Conservation (phyloP, 2,329 filamentous ascomycete genomes). For the Anthostomella pinea region DNA sequence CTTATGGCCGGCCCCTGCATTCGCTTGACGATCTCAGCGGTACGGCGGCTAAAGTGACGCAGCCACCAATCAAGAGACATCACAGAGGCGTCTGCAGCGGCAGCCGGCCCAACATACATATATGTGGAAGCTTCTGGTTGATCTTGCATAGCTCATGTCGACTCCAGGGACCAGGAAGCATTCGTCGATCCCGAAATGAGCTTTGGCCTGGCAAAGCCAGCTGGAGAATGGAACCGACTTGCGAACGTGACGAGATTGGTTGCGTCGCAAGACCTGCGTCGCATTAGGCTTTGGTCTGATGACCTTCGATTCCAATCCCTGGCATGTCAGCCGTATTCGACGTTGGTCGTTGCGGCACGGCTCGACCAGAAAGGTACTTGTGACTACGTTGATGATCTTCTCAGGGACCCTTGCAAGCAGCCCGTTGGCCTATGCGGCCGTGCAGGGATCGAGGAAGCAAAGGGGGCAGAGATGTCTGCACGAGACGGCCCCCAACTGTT, state of each 20-base stretch:
- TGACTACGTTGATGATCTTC: background rate
- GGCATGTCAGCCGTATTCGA: too few relatives aligned
- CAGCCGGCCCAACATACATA: background rate
- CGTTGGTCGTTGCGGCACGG: background rate
- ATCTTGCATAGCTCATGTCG: background rate
- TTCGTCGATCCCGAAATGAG: background rate
- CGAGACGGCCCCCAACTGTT: background rate
- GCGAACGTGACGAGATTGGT: too few relatives aligned
- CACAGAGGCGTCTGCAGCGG: background rate
- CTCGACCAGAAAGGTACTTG: background rate
- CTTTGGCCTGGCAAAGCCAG: background rate
- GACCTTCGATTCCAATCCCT: too few relatives aligned
- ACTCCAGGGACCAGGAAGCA: background rate
- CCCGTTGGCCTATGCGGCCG: background rate
- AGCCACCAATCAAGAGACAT: conserved; percentile 10
- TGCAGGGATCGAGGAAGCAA: background rate
- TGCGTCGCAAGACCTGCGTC: too few relatives aligned
- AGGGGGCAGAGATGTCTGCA: too few relatives aligned
- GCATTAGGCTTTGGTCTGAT: too few relatives aligned
- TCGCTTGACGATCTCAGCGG: conserved; percentile 3
- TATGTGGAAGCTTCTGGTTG: background rate
- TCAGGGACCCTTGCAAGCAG: background rate
- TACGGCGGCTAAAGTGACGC: conserved; percentile 13
- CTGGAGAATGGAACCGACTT: too few relatives aligned
- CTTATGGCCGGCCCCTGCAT: conserved; percentile 15